Base-by-base conservation (phyloP, 495 filamentous ascomycete species). In the Friedmanniomyces simplex region DNA sequence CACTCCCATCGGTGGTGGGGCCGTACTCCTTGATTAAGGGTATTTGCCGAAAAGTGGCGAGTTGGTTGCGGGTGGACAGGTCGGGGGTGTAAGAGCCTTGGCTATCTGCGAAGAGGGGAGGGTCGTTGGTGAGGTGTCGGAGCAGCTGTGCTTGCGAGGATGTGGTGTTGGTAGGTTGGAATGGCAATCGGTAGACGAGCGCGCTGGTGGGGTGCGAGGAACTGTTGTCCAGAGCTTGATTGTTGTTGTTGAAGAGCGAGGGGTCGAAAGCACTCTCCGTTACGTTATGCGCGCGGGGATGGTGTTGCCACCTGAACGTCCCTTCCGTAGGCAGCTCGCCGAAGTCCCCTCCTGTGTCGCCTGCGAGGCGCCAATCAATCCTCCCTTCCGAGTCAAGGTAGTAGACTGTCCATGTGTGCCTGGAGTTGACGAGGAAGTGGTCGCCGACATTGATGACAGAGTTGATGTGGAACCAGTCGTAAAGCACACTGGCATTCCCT, bases 391-490 rank as follows among this genome's bases (percentile, higher is more conserved):
- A 59, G 10, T 76, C 45, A 24, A 74, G 66, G 60, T 54, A 77
- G 60, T 52, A 76, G 54, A 55, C 73, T 64, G 26, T 60, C 61
- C 26, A 79, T 28, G 63, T 63, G 51, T 71, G 63, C 7, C 73
- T 66, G 14, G 63, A 54, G 54, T 66, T 72, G 45, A 79, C 60
- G 8, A 79, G 64, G 50, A 65, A 74, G 32, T 73, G 68, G 18
- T 66, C 58, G 6, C 59, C 63, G 43, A 77, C 67, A 46, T 74
- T 74, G 46, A 74, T 68, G 20, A 77, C 60, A 36, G 74, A 74
- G 54, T 73, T 76, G 56, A 77, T 72, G 58, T 77, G 75, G 61
- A 76, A 76, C 47, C 64, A 77, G 50, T 79, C 74, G 65, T 68
- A 77, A 0, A 75, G 68, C 1, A 52, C 8, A n/a, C 30, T 66